Evolutionary conservation across 768 basidiomycete species (phyloP), one percentile per base, ranked within the genome.

Genomic region (Tylopilus vinaceipallidus): DNA sequence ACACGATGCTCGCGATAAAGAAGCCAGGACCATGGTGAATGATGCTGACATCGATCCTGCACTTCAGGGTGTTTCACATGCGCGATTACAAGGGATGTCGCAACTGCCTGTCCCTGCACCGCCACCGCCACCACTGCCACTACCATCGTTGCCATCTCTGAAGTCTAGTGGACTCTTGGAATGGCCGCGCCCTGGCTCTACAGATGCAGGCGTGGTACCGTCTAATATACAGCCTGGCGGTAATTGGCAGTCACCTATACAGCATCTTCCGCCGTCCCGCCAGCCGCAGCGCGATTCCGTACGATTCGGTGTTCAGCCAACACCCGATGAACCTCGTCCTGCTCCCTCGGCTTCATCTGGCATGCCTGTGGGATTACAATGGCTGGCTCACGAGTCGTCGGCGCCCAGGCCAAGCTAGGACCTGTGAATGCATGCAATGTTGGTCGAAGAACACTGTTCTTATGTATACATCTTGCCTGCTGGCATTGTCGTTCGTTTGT

Each of bases 131-230:
- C 38, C 59, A 14, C 27, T 29, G 27, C 49, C 53, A n/a, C 77
- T 71, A 55, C 40, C 40, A 41, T 80, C 83, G 17, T 67, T 89
- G 50, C 87, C 87, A 27, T 88, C 87, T 32, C 70, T 89, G 46
- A 88, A 88, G 67, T 80, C 82, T 27, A 86, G 84, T 55, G 87
- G 87, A 19, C 72, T 89, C 38, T 71, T 89, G 34, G 84, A 87
- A 56, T 68, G 68, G 68, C 62, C 62, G n/a, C 64, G 41, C 72
- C 75, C 49, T 77, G 80, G 80, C 50, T 67, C 74, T 42, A 51
- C 67, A 50, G 67, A 66, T 54, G 55, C 50, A 17, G 46, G 45
- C 26, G 43, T 47, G 16, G 43, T 48, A 35, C 27, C 58, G 11
- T 22, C 66, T 10, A 17, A 41, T 16, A 24, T 51, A 20, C 58